These are phyloP conservation scores for Posidonia oceanica DNA, from an alignment of 116 monocot species.

Conservation along the genomic window DNA sequence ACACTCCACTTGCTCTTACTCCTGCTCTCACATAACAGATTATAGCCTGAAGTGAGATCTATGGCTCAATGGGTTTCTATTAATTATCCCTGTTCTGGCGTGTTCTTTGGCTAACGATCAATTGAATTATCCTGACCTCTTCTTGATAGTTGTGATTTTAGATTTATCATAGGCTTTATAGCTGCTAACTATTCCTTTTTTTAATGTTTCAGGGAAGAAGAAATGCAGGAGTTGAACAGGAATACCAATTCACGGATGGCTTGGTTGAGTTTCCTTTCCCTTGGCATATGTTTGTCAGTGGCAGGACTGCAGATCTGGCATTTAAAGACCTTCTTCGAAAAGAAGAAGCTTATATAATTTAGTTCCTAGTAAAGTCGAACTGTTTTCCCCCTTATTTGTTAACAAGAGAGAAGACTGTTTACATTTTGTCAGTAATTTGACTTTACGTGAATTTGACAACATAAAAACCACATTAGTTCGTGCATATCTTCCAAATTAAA, in stretches of 20 bases:
- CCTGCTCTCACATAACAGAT: too few relatives aligned
- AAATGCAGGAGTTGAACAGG: constrained; percentile 87
- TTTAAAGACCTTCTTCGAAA: constrained; percentile 81
- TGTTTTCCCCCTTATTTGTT: neutral
- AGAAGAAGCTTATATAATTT: constrained; percentile 77
- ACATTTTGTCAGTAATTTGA: neutral
- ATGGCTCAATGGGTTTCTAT: too few relatives aligned
- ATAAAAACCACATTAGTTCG: too few relatives aligned
- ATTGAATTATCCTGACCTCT: too few relatives aligned
- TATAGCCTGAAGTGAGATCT: too few relatives aligned
- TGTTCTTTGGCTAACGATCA: too few relatives aligned
- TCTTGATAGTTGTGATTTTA: too few relatives aligned
- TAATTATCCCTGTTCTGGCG: too few relatives aligned
- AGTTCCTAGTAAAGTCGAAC: neutral
- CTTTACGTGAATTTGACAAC: too few relatives aligned
- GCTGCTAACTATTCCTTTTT: neutral
- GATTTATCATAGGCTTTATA: too few relatives aligned
- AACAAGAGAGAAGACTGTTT: neutral
- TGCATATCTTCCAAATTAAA: too few relatives aligned
- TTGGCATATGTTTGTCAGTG: constrained; percentile 62
- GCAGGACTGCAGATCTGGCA: constrained; percentile 85
- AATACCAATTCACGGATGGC: constrained; percentile 70
- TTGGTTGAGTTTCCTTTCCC: constrained; percentile 80
- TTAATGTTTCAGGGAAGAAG: constrained; percentile 48
- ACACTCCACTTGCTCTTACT: too few relatives aligned